These are phyloP conservation scores for Coniferiporia weirii DNA, from an alignment of 1,284 basidiomycete species.

Conservation along the genomic window DNA sequence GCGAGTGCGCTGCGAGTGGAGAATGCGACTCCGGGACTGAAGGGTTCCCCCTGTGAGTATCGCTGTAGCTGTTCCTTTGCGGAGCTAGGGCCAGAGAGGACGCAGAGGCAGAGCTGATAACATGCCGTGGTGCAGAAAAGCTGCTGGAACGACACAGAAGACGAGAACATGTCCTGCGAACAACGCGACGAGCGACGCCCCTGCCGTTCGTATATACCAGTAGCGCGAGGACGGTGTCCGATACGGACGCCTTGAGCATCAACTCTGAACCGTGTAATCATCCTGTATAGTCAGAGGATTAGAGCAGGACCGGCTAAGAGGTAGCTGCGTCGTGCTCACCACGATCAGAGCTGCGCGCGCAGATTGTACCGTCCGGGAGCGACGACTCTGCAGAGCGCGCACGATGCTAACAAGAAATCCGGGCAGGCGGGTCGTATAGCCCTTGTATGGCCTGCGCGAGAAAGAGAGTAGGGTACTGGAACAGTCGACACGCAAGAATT, in stretches of 20 bases:
- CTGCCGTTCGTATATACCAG: constrained; percentile 15
- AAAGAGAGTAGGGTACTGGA: not conserved
- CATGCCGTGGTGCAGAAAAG: not conserved
- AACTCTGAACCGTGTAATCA: constrained; percentile 61
- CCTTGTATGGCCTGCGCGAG: not conserved
- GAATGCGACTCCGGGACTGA: not conserved
- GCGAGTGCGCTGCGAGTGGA: no score
- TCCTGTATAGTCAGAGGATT: constrained; percentile 32
- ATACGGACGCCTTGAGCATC: constrained; percentile 77
- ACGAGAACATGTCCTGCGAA: constrained; percentile 22
- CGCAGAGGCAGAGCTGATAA: not conserved
- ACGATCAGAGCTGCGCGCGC: constrained; percentile 3
- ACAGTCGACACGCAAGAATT: not conserved
- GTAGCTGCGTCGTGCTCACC: not conserved
- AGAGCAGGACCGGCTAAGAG: not conserved
- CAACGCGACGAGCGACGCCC: constrained; percentile 24
- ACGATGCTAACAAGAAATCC: not conserved
- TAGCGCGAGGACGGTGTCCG: constrained; percentile 42
- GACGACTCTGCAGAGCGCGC: not conserved
- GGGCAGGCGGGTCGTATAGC: not conserved
- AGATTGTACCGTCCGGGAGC: not conserved
- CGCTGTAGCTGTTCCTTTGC: not conserved
- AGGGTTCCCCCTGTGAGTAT: not conserved
- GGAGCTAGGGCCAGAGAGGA: not conserved
- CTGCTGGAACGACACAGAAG: constrained; percentile 12